Base-by-base conservation (phyloP, 345 rosid genomes). In the Pistacia integerrima region DNA sequence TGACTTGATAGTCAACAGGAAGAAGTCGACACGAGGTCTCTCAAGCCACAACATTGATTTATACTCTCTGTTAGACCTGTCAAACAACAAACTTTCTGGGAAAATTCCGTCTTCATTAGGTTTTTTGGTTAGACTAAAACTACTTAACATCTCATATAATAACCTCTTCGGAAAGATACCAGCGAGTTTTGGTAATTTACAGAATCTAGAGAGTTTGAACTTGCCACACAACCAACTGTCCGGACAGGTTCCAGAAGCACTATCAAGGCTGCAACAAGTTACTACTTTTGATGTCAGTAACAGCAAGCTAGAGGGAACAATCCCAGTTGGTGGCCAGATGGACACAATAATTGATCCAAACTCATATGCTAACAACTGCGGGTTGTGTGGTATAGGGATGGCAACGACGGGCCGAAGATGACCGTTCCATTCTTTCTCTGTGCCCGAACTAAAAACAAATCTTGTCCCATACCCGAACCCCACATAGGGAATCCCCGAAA, bases 281-380 rank as follows among this genome's bases (percentile, higher is more conserved):
- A 22, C 71, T 1, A 69, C 11, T 44, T 58, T 81, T 56, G 80
- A 81, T 57, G 77, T 80, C 54, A 84, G 80, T 25, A 74, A 79
- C 81, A 84, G 70, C 74, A 70, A 70, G 16, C 81, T 81, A 0
- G 11, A 25, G 18, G 83, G 84, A 11, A 36, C 70, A 79, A 84
- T 84, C 55, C 84, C 85, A 4, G 71, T 54, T 4, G 84, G 87
- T 54, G 75, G 79, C 64, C 87, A 81, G 75, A 73, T 81, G 81
- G 83, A 79, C 73, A 74, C 75, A 0, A 81, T 84, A 81, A 9
- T 69, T 30, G 59, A 79, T 70, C 81, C 79, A 3, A 64, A 66
- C 11, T 66, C 20, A 28, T 81, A 76, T 67, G 83, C 77, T 59
- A 79, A 76, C 70, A 76, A 73, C 77, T 76, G 75, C 18, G 77